phyloP scores from a whole-genome alignment of 2,329 filamentous ascomycete species.

The Corniculantispora saksenae region DNA sequence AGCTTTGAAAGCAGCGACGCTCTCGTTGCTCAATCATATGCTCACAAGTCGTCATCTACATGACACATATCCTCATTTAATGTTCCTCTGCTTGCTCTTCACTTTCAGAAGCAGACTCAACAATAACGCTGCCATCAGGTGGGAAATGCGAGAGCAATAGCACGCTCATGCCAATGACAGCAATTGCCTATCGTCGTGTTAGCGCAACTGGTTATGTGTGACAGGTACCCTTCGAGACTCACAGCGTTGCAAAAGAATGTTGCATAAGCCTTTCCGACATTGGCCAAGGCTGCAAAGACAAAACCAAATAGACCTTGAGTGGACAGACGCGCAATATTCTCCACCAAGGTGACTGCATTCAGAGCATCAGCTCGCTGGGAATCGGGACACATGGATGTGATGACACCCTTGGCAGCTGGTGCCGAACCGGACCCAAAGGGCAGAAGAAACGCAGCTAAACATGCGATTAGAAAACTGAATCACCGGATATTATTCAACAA shows the following conservation, averaged over 20 bases:
- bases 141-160: slow-evolving; percentile 46
- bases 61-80: neutral
- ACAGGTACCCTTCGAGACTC: slow-evolving; percentile 27
- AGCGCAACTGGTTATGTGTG: neutral
- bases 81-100: neutral
- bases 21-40: neutral
- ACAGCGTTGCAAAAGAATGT: slow-evolving; percentile 70
- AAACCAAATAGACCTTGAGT: slow-evolving; percentile 69
- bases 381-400: slow-evolving; percentile 67
- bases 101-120: neutral
- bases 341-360: slow-evolving; percentile 68
- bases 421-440: slow-evolving; percentile 71
- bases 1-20: neutral
- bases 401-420: slow-evolving; percentile 70
- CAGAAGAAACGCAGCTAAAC: slow-evolving; percentile 58
- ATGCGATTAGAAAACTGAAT: neutral
- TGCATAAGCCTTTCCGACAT: slow-evolving; percentile 57
- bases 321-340: slow-evolving; percentile 65
- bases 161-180: slow-evolving; percentile 46
- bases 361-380: slow-evolving; percentile 65
- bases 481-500: neutral
- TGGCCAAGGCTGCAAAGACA: slow-evolving; percentile 64
- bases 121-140: slow-evolving; percentile 34
- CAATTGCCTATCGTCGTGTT: slow-evolving; percentile 44
- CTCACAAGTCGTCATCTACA: neutral